A percentile compares a stretch with the other conserved stretches of the same genome.
Evolutionary conservation across 441 rosid genomes (phyloP).

Genomic region (Populus trichocarpa): DNA sequence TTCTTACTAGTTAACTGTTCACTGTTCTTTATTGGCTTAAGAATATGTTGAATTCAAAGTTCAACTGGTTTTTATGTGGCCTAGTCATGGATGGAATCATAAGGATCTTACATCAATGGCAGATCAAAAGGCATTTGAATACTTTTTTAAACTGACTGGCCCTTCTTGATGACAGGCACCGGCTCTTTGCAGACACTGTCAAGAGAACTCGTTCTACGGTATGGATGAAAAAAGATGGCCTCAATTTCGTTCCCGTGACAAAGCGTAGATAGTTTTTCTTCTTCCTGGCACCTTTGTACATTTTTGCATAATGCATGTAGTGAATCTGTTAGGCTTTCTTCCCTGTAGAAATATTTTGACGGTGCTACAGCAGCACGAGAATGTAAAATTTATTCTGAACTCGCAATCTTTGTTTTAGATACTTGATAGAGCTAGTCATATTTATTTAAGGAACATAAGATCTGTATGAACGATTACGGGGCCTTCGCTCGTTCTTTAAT

Average conservation of each 20-base stretch:
- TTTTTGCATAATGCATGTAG: neutral
- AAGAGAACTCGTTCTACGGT: constrained; percentile 66
- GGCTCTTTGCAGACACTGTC: constrained; percentile 63
- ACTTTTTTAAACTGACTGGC: constrained; percentile 6
- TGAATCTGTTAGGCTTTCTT: neutral
- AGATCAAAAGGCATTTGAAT: neutral
- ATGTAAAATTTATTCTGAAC: neutral
- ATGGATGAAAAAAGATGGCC: constrained; percentile 43
- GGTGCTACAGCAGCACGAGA: neutral
- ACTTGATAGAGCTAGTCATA: neutral
- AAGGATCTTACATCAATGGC: constrained; percentile 4
- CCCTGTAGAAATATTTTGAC: neutral
- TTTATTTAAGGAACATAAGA: neutral
- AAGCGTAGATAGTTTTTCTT: constrained; percentile 17
- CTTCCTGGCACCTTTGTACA: neutral
- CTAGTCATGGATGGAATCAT: neutral
- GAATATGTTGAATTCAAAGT: neutral
- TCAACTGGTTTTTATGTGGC: neutral
- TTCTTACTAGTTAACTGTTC: neutral
- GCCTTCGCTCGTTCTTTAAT: no score
- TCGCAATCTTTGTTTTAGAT: neutral
- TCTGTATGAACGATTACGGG: no score
- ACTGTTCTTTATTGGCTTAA: constrained; percentile 3
- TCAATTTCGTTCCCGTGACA: constrained; percentile 30
- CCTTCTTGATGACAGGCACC: constrained; percentile 52